Base-by-base conservation (phyloP, 148 eudicot genomes). In the Fallopia convolvulus region DNA sequence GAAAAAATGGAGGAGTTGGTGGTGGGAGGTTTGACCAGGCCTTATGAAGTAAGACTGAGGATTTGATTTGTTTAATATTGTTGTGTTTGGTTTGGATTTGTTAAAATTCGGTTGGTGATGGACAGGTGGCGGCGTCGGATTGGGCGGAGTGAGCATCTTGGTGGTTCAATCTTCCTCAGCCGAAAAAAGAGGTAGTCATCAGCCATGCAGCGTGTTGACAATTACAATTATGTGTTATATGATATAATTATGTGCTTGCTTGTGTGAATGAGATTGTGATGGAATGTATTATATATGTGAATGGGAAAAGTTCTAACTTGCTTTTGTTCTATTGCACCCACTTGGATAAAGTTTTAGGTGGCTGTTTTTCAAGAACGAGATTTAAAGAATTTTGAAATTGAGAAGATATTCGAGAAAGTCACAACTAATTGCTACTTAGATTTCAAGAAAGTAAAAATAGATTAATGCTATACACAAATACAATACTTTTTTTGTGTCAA, bases 241-340 rank as follows among this genome's bases (percentile, higher is more conserved):
- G 2, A 36, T 0, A 52, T 52, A 9, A 68, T 0, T 68, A 39
- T 68, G 20, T 14, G 44, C 8, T 68, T 36, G 44, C 72, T 68
- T 68, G 72, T 68, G 72, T 68, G 72, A 46, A 68, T 68, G 44
- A 68, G 72, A 68, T 39, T 68, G 72, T 15, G 72, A 68, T 68
- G 72, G 21, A 61, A 68, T 68, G 46, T 2, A 14, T 13, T 5
- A 18, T 0, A 15, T 18, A n/a, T 18, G 60, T 55, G 8, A 18
- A 55, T 17, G 6, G 21, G 18, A 55, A 55, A 55, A 18, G 18
- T 18, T 17, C 7, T 55, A 0, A 15, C 58, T 55, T n/a, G 21
- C 21, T 55, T 21, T 58, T 8, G 30, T 58, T 6, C 12, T 58
- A 3, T 58, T 58, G 30, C 30, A 6, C 17, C 23, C 60, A 53